Base-by-base conservation (phyloP, 495 filamentous ascomycete genomes). In the Aspergillus heteromorphus region DNA sequence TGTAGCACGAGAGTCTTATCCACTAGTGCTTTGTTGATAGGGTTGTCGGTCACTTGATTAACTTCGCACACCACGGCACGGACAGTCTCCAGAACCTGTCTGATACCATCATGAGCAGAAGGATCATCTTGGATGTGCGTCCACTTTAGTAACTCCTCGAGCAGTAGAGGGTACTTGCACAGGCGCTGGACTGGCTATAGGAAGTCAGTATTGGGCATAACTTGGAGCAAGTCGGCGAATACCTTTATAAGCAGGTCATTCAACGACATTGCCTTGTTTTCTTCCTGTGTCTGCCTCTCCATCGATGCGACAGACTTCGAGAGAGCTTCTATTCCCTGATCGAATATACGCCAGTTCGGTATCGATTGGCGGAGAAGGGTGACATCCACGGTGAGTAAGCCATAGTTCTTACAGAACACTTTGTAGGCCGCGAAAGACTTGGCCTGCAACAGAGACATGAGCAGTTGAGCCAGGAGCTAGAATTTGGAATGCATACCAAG, bases 221-320 rank as follows among this genome's bases (percentile, higher is more conserved):
- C 9, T 36, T 27, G 16, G 40, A 0, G 40, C 14, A 11, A 4
- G 23, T 25, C n/a, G 10, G 40, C 0, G 51, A 71, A 49, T 69
- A 89, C 92, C 82, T 97, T 97, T 47, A 96, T 91, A 36, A 97
- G 78, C 43, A 98, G 78, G 68, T 98, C 93, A 56, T 83, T 83
- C 58, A 95, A 78, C 1, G 85, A 87, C 56, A 97, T 71, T 2
- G 87, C 85, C 59, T 87, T 93, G 59, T 82, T 87, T 14, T 80
- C 76, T 49, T 83, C 77, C 13, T 82, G 79, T 36, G 76, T 72
- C 38, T 81, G 77, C 57, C 77, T 83, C 52, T 91, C 86, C 8
- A 81, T 79, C 0, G 92, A 87, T 16, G 82, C 78, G 8, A 95
- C 69, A 4, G 89, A 86, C 43, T 86, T 85, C 7, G 88, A 86